phyloP scores from a whole-genome alignment of 2,329 filamentous ascomycete genomes.

The Sarocladiaceae sp. region DNA sequence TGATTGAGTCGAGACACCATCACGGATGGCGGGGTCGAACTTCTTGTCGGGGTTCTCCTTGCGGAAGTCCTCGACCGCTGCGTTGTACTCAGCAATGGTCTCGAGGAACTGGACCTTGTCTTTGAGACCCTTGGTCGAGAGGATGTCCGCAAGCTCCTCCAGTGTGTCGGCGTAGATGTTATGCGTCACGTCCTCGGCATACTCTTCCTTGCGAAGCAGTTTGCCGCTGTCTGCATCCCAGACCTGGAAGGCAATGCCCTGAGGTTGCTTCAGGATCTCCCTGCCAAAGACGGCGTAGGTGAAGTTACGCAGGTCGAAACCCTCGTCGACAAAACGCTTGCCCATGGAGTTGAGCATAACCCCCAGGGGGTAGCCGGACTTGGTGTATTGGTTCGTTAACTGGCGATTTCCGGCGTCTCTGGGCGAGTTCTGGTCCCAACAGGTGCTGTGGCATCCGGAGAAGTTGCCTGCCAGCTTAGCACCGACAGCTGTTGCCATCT shows the following conservation, averaged over 20 bases:
- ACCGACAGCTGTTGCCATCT: slow-evolving; percentile 42
- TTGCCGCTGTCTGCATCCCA: slow-evolving; percentile 49
- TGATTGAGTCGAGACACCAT: slow-evolving; percentile 56
- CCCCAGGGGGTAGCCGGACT: slow-evolving; percentile 61
- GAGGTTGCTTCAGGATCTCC: slow-evolving; percentile 54
- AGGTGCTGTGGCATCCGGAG: slow-evolving; percentile 58
- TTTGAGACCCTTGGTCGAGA: slow-evolving; percentile 38
- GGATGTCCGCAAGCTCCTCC: slow-evolving; percentile 48
- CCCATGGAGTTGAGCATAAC: slow-evolving; percentile 57
- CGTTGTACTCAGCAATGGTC: slow-evolving; percentile 51
- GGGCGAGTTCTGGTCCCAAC: slow-evolving; percentile 57
- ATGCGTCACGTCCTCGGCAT: slow-evolving; percentile 49
- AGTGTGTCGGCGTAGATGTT: slow-evolving; percentile 44
- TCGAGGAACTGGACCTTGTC: slow-evolving; percentile 39
- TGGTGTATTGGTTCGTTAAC: slow-evolving; percentile 62
- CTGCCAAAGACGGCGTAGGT: slow-evolving; percentile 62
- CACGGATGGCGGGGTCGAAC: slow-evolving; percentile 56
- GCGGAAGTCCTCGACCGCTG: slow-evolving; percentile 42
- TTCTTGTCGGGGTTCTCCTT: slow-evolving; percentile 35
- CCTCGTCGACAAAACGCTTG: slow-evolving; percentile 60
- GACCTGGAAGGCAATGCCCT: slow-evolving; percentile 55
- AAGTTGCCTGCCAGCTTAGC: slow-evolving; percentile 52
- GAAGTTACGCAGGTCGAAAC: slow-evolving; percentile 57
- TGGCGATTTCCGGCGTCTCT: slow-evolving; percentile 45
- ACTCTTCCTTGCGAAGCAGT: slow-evolving; percentile 57